These are phyloP conservation scores for Proliferodiscus dingleyae DNA, from an alignment of 2,329 filamentous ascomycete genomes.

Conservation along the genomic window DNA sequence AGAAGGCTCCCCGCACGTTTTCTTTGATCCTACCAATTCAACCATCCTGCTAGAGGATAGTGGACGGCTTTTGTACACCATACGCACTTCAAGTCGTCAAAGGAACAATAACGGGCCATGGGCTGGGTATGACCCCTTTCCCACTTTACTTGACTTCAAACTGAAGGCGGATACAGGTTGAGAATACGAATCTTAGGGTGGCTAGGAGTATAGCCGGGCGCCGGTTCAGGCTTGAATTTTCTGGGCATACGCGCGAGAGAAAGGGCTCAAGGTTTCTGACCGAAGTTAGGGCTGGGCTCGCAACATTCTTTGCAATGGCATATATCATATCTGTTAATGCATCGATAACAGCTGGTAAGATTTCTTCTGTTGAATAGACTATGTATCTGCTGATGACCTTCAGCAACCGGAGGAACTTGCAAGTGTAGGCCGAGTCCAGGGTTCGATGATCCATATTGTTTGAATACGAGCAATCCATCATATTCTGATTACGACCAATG, in stretches of 20 bases:
- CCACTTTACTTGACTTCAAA: not conserved
- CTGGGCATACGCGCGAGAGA: constrained; percentile 55
- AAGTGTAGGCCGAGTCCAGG: constrained; percentile 12
- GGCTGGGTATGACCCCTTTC: constrained; percentile 25
- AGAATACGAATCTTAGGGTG: constrained; percentile 39
- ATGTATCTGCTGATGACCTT: constrained; percentile 2
- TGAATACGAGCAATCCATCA: constrained; percentile 33
- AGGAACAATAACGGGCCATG: constrained; percentile 21
- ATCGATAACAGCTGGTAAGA: constrained; percentile 37
- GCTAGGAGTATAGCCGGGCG: constrained; percentile 62
- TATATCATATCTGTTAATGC: constrained; percentile 66
- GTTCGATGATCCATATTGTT: constrained; percentile 19
- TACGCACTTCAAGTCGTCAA: constrained; percentile 9
- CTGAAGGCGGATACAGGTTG: constrained; percentile 19
- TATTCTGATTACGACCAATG: constrained; percentile 65
- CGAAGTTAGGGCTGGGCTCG: constrained; percentile 76
- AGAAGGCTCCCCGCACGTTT: not conserved
- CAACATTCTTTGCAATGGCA: constrained; percentile 66
- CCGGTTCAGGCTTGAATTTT: constrained; percentile 78
- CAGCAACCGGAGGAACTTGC: constrained; percentile 25
- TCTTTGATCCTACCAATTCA: not conserved
- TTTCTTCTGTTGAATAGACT: not conserved
- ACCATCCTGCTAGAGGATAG: not conserved
- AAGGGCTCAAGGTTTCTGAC: constrained; percentile 74
- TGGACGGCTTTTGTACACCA: not conserved